phyloP scores from a whole-genome alignment of 1,139 yeast species.

The Pichia sp. region DNA sequence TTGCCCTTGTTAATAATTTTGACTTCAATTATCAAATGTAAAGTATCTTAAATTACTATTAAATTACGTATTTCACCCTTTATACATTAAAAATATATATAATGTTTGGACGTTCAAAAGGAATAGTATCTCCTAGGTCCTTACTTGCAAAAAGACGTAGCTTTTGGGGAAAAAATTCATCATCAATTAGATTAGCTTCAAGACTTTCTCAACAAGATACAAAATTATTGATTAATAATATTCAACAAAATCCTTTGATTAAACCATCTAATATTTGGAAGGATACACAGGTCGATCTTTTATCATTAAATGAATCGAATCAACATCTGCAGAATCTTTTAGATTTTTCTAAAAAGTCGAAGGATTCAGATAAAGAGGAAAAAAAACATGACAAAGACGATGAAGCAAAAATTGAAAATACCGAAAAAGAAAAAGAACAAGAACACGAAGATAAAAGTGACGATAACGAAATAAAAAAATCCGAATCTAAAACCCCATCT shows the following conservation, averaged over 20 bases:
- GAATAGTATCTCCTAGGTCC: slow-evolving; percentile 12
- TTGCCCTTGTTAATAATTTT: slow-evolving; percentile 1
- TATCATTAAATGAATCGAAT: neutral
- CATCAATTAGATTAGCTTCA: slow-evolving; percentile 15
- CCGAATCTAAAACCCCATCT: slow-evolving; percentile 3
- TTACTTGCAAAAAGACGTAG: neutral
- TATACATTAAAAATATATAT: too few relatives aligned
- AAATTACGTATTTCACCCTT: neutral
- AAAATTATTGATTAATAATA: neutral
- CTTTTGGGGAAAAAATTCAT: neutral
- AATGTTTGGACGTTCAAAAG: slow-evolving; percentile 21
- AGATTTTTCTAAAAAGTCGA: slow-evolving; percentile 3
- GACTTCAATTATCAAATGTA: too few relatives aligned
- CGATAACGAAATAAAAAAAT: slow-evolving; percentile 4
- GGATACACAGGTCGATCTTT: neutral
- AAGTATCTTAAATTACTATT: too few relatives aligned
- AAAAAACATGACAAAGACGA: too few relatives aligned
- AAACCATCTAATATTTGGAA: slow-evolving; percentile 6
- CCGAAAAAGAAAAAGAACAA: slow-evolving; percentile 9
- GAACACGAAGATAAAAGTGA: slow-evolving; percentile 5
- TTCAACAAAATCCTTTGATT: neutral
- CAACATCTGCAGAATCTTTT: neutral
- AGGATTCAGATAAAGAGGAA: slow-evolving; percentile 4
- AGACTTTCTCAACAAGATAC: slow-evolving; percentile 22
- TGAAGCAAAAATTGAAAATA: slow-evolving; percentile 10